phyloP scores from a whole-genome alignment of 352 stramenopile species.

The Pythium monospermum region DNA sequence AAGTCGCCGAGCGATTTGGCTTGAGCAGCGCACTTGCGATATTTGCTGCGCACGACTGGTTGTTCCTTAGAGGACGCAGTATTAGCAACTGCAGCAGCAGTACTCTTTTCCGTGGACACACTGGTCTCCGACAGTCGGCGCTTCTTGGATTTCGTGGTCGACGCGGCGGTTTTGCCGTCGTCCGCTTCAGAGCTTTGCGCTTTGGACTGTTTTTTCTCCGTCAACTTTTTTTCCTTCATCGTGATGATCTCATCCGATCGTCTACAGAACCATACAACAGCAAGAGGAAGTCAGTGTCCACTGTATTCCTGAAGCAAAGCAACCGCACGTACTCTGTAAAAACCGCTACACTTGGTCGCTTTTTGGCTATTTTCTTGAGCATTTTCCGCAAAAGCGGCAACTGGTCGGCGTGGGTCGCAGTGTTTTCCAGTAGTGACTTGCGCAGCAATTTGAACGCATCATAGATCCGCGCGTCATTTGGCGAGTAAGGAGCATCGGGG shows the following conservation, averaged over 20 bases:
- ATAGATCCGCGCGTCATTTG: constrained; percentile 2
- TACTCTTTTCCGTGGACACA: too few species aligned
- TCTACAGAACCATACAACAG: too few species aligned
- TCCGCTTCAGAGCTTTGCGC: not conserved
- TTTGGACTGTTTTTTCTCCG: too few species aligned
- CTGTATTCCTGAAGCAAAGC: too few species aligned
- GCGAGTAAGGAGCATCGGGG: too few species aligned
- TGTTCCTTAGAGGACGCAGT: too few species aligned
- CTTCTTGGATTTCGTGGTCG: constrained; percentile 15
- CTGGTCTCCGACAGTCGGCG: constrained; percentile 7
- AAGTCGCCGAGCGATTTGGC: not conserved
- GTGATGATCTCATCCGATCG: too few species aligned
- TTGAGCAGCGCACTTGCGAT: not conserved
- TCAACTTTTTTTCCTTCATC: too few species aligned
- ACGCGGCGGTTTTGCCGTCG: not conserved
- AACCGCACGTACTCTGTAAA: constrained; percentile 20
- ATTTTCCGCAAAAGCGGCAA: constrained; percentile 2
- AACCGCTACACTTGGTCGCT: constrained; percentile 8
- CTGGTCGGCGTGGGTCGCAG: not conserved
- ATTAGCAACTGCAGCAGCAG: too few species aligned
- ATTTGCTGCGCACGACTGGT: too few species aligned
- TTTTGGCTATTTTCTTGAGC: constrained; percentile 13
- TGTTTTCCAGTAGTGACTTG: constrained; percentile 12
- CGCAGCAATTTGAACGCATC: constrained; percentile 15
- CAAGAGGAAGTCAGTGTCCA: too few species aligned